Conservation (phyloP, 1,139 yeast species). For the Suhomyces kunorum region DNA sequence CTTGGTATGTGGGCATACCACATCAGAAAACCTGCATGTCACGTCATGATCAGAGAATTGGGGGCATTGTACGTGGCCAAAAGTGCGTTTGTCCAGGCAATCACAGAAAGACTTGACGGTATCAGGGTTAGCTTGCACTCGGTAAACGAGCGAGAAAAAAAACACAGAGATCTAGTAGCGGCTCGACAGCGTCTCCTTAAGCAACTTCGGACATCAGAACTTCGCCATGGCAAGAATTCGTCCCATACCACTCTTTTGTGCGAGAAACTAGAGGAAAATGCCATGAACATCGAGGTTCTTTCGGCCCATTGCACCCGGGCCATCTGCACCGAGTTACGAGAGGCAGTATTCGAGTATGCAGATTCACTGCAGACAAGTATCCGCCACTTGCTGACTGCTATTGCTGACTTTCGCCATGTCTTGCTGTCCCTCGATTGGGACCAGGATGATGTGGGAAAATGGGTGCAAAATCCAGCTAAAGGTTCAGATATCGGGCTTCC, state of each 20-base stretch:
- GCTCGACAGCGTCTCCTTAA: constrained; percentile 37
- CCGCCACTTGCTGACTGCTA: constrained; percentile 28
- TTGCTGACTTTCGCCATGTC: constrained; percentile 25
- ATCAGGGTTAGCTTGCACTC: constrained; percentile 44
- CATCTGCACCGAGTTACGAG: constrained; percentile 46
- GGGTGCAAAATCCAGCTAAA: constrained; percentile 7
- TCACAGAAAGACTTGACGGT: constrained; percentile 42
- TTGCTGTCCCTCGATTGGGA: constrained; percentile 15
- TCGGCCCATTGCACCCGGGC: constrained; percentile 52
- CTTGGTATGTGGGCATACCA: constrained; percentile 42
- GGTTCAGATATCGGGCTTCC: not conserved
- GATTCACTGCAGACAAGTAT: constrained; percentile 38
- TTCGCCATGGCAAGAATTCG: constrained; percentile 47
- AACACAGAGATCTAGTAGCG: constrained; percentile 38
- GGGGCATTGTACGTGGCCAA: constrained; percentile 40
- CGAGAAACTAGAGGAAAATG: constrained; percentile 51
- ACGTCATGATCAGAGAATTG: constrained; percentile 41
- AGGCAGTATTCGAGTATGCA: constrained; percentile 46
- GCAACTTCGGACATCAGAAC: constrained; percentile 41
- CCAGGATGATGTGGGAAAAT: constrained; percentile 6
- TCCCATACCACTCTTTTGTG: constrained; percentile 40
- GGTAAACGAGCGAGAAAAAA: constrained; percentile 54
- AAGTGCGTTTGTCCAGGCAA: constrained; percentile 29
- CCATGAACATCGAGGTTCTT: constrained; percentile 50
- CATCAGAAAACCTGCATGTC: constrained; percentile 43